Conservation (phyloP, 768 basidiomycete genomes). For the Kondoa subrosea region DNA sequence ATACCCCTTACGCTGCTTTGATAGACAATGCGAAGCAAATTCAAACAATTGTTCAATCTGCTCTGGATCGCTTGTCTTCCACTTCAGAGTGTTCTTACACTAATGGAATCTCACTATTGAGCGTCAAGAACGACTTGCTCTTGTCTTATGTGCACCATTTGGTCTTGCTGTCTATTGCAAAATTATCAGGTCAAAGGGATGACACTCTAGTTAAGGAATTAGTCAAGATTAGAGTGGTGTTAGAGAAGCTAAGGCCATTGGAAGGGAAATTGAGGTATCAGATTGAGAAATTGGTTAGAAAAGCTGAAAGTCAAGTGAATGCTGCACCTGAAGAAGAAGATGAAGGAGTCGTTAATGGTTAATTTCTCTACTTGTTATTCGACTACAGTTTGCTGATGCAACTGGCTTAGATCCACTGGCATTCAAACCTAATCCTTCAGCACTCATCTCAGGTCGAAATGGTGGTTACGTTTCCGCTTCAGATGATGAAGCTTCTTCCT, state of each 20-base stretch:
- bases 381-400: not conserved
- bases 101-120: conserved; percentile 78
- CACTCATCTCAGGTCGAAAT: conserved; percentile 38
- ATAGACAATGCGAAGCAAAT: not conserved
- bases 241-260: conserved; percentile 73
- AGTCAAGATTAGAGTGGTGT: conserved; percentile 59
- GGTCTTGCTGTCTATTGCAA: conserved; percentile 38
- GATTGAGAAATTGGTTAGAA: conserved; percentile 75
- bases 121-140: conserved; percentile 67
- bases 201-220: conserved; percentile 42
- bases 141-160: conserved; percentile 74
- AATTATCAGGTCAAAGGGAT: conserved; percentile 19
- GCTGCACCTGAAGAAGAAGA: conserved; percentile 16
- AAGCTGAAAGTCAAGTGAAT: conserved; percentile 45
- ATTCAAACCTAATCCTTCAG: conserved; percentile 76
- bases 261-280: conserved; percentile 84
- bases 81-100: conserved; percentile 9
- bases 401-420: conserved; percentile 57
- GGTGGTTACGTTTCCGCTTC: conserved; percentile 24
- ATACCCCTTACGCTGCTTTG: not conserved
- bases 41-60: not conserved
- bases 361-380: not conserved
- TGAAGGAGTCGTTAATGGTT: conserved; percentile 28
- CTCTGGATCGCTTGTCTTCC: not conserved
- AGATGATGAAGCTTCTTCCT: conserved; percentile 27